phyloP scores from a whole-genome alignment of 2,329 filamentous ascomycete species.

The Dactylellina sp. region DNA sequence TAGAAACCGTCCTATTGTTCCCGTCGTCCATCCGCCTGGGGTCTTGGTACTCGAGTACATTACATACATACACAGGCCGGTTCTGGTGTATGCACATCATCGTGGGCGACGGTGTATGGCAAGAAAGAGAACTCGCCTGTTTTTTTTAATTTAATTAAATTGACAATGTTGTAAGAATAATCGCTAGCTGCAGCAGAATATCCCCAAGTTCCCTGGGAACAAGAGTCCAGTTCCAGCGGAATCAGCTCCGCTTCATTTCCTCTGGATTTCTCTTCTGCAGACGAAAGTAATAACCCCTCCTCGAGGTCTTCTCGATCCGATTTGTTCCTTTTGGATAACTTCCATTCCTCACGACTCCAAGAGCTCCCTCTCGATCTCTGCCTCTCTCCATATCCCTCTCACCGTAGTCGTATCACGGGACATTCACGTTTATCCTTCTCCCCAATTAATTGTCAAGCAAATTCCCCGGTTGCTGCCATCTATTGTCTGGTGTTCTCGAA shows the following conservation, averaged over 20 bases:
- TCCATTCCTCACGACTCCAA: conserved; percentile 10
- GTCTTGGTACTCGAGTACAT: conserved; percentile 6
- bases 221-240: conserved; percentile 16
- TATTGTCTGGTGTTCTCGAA: conserved; percentile 14
- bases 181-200: conserved; percentile 12
- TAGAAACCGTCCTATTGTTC: conserved; percentile 30
- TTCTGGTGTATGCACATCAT: conserved; percentile 54
- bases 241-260: conserved; percentile 33
- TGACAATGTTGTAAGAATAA: background rate
- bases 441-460: conserved; percentile 3
- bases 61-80: no score
- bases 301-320: conserved; percentile 14
- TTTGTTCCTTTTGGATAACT: conserved; percentile 25
- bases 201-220: conserved; percentile 24
- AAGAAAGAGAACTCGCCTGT: background rate
- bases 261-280: conserved; percentile 4
- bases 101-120: conserved; percentile 52
- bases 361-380: background rate
- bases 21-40: conserved; percentile 20
- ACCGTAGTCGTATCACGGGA: conserved; percentile 32
- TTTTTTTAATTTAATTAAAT: background rate
- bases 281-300: conserved; percentile 20
- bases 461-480: background rate
- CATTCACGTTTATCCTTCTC: conserved; percentile 13
- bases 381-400: background rate